Conservation (phyloP, 305 asterid genomes). For the Fraxinus velutina region DNA sequence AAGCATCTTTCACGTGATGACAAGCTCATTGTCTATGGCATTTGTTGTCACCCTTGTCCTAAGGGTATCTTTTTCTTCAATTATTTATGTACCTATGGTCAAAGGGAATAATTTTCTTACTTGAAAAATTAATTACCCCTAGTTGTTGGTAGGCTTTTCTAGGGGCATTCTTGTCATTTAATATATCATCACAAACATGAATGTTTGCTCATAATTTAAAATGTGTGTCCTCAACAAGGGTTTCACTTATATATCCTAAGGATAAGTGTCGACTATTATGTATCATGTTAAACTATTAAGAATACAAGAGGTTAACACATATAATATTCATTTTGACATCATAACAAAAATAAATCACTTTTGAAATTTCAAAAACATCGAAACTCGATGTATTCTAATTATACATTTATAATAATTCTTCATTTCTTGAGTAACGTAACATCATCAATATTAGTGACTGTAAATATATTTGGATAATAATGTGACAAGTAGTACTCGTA, state of each 20-base stretch:
- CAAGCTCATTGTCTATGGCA: conserved; percentile 33
- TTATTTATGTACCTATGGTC: conserved; percentile 1
- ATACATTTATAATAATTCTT: neutral
- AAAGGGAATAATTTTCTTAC: neutral
- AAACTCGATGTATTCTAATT: neutral
- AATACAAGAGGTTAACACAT: neutral
- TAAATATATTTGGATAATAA: neutral
- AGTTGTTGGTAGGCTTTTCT: neutral
- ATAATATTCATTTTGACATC: neutral
- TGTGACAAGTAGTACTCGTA: neutral
- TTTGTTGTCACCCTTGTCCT: conserved; percentile 20
- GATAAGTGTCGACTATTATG: neutral
- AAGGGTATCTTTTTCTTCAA: conserved; percentile 24
- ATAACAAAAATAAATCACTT: neutral
- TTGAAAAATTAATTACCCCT: neutral
- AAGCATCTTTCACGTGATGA: conserved; percentile 67
- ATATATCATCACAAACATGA: neutral
- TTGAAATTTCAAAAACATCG: neutral
- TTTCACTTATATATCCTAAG: neutral
- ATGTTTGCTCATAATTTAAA: neutral
- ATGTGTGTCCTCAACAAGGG: no score
- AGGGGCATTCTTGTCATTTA: conserved; percentile 12
- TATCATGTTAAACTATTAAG: neutral
- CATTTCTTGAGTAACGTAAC: neutral
- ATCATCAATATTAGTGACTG: neutral